A percentile compares a stretch with the other conserved stretches of the same genome.
Conservation (phyloP, 306 rosid genomes). For the Malus domestica region ASM211411v1 NC_041805.1:7000501-7001000, state of each 20-base stretch:
- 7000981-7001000: slow-evolving; percentile 76
- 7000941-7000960: slow-evolving; percentile 64
- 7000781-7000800: slow-evolving; percentile 88
- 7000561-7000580: slow-evolving; percentile 73
- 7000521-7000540: slow-evolving; percentile 90
- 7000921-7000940: slow-evolving; percentile 80
- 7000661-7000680: slow-evolving; percentile 58
- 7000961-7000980: slow-evolving; percentile 69
- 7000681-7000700: slow-evolving; percentile 70
- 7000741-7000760: slow-evolving; percentile 81
- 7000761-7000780: slow-evolving; percentile 83
- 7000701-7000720: slow-evolving; percentile 88
- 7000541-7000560: slow-evolving; percentile 97
- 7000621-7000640: slow-evolving; percentile 96
- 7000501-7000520: slow-evolving; percentile 84
- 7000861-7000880: slow-evolving; percentile 84
- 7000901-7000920: slow-evolving; percentile 76
- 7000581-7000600: slow-evolving; percentile 88
- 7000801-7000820: slow-evolving; percentile 90
- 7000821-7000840: slow-evolving; percentile 54
- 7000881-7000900: slow-evolving; percentile 93
- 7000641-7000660: slow-evolving; percentile 91
- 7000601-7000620: slow-evolving; percentile 78
- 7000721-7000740: slow-evolving; percentile 70
- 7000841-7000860: slow-evolving; percentile 83